Evolutionary conservation across 768 basidiomycete species (phyloP).

Genomic region (Imleria badia): DNA sequence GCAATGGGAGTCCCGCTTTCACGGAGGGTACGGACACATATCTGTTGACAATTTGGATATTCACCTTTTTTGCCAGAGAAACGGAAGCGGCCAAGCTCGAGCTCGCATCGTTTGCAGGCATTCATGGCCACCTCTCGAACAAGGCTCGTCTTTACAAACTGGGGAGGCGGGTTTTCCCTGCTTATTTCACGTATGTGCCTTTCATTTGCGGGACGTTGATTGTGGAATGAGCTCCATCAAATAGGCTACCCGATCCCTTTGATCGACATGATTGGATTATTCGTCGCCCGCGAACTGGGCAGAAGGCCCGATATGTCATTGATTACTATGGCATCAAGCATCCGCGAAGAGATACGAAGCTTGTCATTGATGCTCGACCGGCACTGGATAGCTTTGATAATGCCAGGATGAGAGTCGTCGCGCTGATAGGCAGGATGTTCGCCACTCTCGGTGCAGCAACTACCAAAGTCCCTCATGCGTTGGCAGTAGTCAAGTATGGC

Average conservation of each 20-base stretch:
- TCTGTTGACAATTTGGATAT: not conserved
- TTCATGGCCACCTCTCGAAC: constrained; percentile 14
- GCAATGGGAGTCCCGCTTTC: constrained; percentile 14
- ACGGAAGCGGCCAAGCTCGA: constrained; percentile 7
- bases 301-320: constrained; percentile 7
- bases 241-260: constrained; percentile 11
- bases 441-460: not conserved
- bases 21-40: constrained; percentile 8
- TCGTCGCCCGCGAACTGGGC: constrained; percentile 3
- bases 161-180: not conserved
- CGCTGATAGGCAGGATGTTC: not conserved
- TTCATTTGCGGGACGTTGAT: not conserved
- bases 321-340: constrained; percentile 16
- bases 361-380: constrained; percentile 5
- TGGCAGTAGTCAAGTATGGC: not conserved
- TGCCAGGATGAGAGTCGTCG: constrained; percentile 5
- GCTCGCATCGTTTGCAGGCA: constrained; percentile 13
- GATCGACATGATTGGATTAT: constrained; percentile 18
- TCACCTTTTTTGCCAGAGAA: not conserved
- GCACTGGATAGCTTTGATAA: constrained; percentile 11
- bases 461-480: not conserved
- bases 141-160: constrained; percentile 9
- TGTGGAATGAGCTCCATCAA: not conserved
- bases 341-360: not conserved
- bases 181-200: constrained; percentile 8